These are phyloP conservation scores for Prinsepia uniflora DNA, from an alignment of 306 rosid species.

Conservation along the genomic window DNA sequence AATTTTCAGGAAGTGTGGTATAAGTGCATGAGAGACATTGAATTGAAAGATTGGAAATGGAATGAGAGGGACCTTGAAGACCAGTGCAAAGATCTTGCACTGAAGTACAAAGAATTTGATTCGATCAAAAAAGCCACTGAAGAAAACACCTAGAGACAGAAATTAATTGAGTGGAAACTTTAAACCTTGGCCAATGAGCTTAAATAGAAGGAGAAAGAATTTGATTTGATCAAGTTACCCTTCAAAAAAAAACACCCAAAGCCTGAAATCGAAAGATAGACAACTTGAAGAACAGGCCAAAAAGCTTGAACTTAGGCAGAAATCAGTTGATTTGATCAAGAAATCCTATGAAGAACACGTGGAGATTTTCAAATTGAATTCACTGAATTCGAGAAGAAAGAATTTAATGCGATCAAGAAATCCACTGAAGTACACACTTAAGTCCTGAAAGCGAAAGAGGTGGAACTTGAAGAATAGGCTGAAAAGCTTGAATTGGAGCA, in stretches of 20 bases:
- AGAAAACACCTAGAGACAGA: constrained; percentile 1
- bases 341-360: constrained; percentile 11
- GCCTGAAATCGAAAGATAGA: constrained; percentile 24
- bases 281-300: constrained; percentile 19
- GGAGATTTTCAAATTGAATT: background rate
- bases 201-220: constrained; percentile 22
- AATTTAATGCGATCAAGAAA: too few relatives aligned
- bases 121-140: background rate
- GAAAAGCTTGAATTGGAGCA: too few relatives aligned
- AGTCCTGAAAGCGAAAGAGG: too few relatives aligned
- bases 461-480: too few relatives aligned
- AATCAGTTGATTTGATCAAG: constrained; percentile 12
- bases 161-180: constrained; percentile 23
- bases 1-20: background rate
- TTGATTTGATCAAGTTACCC: constrained; percentile 12
- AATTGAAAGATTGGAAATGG: background rate
- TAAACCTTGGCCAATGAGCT: constrained; percentile 22
- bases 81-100: constrained; percentile 18
- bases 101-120: constrained; percentile 20
- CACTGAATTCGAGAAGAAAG: too few relatives aligned
- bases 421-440: too few relatives aligned
- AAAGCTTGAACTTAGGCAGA: constrained; percentile 28
- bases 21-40: background rate
- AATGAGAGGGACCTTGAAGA: constrained; percentile 15
- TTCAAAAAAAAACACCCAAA: background rate